Evolutionary conservation across 495 filamentous ascomycete species (phyloP).

Genomic region (Glarea lozoyensis): DNA sequence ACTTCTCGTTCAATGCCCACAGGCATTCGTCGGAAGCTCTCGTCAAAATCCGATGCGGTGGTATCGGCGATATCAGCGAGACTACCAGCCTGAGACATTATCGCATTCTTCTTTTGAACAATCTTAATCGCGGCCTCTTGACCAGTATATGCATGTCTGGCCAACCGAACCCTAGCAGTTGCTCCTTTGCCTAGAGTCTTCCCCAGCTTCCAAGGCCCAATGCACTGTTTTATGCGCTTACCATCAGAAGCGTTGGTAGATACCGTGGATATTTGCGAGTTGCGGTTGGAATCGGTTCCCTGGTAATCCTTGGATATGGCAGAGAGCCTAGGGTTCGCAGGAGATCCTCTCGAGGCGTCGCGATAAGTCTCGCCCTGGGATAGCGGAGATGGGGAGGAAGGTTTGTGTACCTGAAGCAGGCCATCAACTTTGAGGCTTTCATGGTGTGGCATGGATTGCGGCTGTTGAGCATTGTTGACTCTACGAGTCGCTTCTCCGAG

Average conservation of each 20-base stretch:
- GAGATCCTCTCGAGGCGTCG: constrained; percentile 20
- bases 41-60: constrained; percentile 33
- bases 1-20: constrained; percentile 77
- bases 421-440: constrained; percentile 24
- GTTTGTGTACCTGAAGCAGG: constrained; percentile 19
- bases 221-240: constrained; percentile 62
- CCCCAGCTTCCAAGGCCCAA: constrained; percentile 86
- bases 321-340: constrained; percentile 45
- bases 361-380: constrained; percentile 26
- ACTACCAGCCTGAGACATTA: constrained; percentile 64
- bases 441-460: constrained; percentile 26
- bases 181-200: constrained; percentile 78
- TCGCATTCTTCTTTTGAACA: constrained; percentile 65
- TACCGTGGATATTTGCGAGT: constrained; percentile 62
- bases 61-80: constrained; percentile 51
- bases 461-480: constrained; percentile 27
- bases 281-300: constrained; percentile 46
- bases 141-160: constrained; percentile 63
- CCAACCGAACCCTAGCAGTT: constrained; percentile 73
- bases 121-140: constrained; percentile 90
- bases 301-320: constrained; percentile 42
- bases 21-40: constrained; percentile 60
- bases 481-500: constrained; percentile 39
- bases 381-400: constrained; percentile 26
- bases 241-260: constrained; percentile 53